phyloP scores from a whole-genome alignment of 768 basidiomycete genomes.

The Sutorius australiensis region DNA sequence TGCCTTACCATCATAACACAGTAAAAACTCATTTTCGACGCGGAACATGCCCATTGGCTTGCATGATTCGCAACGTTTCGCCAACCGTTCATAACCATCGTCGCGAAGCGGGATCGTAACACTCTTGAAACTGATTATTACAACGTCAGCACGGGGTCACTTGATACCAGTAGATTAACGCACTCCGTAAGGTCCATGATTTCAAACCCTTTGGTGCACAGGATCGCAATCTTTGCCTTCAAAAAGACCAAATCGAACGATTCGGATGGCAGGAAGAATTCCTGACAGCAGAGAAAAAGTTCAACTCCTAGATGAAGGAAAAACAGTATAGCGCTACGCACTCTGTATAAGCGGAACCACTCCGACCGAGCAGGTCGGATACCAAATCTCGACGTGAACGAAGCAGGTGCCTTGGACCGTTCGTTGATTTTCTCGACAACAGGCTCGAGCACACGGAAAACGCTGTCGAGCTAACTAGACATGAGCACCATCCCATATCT shows the following conservation, averaged over 20 bases:
- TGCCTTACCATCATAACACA: slow-evolving; percentile 78
- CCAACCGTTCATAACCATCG: slow-evolving; percentile 62
- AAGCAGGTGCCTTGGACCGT: slow-evolving; percentile 63
- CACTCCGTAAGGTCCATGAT: slow-evolving; percentile 96
- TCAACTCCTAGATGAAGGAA: not conserved
- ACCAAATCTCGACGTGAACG: slow-evolving; percentile 69
- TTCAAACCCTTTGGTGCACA: slow-evolving; percentile 93
- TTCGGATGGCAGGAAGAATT: slow-evolving; percentile 91
- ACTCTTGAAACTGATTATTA: slow-evolving; percentile 63
- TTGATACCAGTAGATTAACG: slow-evolving; percentile 23
- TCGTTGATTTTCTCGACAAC: slow-evolving; percentile 88
- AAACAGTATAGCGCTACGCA: slow-evolving; percentile 20
- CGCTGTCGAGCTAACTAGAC: slow-evolving; percentile 63
- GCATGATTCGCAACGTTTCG: slow-evolving; percentile 77
- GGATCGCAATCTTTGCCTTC: slow-evolving; percentile 88
- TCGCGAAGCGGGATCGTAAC: slow-evolving; percentile 86
- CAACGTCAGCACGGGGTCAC: not conserved
- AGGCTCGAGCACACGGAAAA: slow-evolving; percentile 97
- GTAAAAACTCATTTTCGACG: slow-evolving; percentile 81
- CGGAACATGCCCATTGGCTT: slow-evolving; percentile 89
- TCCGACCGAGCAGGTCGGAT: slow-evolving; percentile 80
- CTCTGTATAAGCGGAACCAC: slow-evolving; percentile 92
- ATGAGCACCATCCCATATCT: slow-evolving; percentile 7
- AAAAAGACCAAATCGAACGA: slow-evolving; percentile 89
- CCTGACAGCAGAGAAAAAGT: slow-evolving; percentile 34